Conservation (phyloP, 805 yeast genomes). For the Sugiyamaella floridensis region DNA sequence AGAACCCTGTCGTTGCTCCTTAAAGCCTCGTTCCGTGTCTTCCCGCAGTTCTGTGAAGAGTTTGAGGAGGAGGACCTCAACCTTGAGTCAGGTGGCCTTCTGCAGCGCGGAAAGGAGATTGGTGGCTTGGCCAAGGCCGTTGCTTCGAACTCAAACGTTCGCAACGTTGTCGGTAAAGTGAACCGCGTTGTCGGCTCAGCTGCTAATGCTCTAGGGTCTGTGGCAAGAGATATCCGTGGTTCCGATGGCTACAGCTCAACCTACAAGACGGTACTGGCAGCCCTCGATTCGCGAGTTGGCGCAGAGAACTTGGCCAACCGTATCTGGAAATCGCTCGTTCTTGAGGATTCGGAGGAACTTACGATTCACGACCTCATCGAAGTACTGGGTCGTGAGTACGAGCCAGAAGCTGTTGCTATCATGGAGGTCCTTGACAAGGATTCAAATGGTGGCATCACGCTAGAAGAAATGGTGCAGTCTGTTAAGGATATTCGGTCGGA, state of each 20-base stretch:
- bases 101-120: conserved; percentile 9
- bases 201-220: conserved; percentile 22
- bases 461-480: conserved; percentile 32
- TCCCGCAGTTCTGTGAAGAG: conserved; percentile 31
- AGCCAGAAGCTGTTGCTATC: conserved; percentile 28
- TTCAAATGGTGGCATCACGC: conserved; percentile 31
- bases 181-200: conserved; percentile 26
- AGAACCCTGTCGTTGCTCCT: conserved; percentile 27
- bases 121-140: conserved; percentile 11
- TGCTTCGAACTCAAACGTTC: conserved; percentile 18
- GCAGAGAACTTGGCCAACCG: conserved; percentile 32
- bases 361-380: conserved; percentile 29
- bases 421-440: conserved; percentile 32
- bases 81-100: conserved; percentile 23
- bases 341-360: conserved; percentile 32
- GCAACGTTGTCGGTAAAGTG: conserved; percentile 23
- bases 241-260: conserved; percentile 3
- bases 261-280: conserved; percentile 28
- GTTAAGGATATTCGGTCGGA: conserved; percentile 31
- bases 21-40: conserved; percentile 28
- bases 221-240: conserved; percentile 21
- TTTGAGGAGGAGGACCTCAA: conserved; percentile 32
- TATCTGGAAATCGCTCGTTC: conserved; percentile 37
- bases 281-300: conserved; percentile 25
- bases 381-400: conserved; percentile 27